Percentiles rank a stretch among this genome's conserved stretches.
Evolutionary conservation across 768 basidiomycete species (phyloP).

Genomic region (Lanmaoa rubissima): DNA sequence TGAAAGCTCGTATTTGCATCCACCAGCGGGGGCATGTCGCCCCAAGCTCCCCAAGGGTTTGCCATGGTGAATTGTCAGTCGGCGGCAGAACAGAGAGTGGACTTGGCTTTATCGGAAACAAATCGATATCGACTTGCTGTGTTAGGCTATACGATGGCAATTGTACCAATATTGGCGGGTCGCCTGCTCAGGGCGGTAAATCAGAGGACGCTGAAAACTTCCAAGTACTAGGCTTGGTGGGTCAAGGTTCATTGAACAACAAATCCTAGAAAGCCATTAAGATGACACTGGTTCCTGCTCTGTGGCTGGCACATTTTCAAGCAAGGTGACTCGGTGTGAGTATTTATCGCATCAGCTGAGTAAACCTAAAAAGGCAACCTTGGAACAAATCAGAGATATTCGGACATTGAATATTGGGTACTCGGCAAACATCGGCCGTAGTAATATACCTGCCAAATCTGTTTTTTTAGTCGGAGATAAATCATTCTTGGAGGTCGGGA

Average conservation of each 20-base stretch:
- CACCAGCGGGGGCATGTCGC: conserved; percentile 29
- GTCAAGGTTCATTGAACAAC: neutral
- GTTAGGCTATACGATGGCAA: conserved; percentile 11
- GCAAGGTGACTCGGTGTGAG: neutral
- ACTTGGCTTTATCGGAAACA: conserved; percentile 15
- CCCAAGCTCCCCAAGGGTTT: conserved; percentile 13
- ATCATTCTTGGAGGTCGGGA: too few relatives aligned
- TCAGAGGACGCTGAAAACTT: neutral
- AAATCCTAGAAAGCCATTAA: neutral
- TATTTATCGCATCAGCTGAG: neutral
- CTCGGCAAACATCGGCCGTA: too few relatives aligned
- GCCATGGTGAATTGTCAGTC: conserved; percentile 14
- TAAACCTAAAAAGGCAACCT: conserved; percentile 7
- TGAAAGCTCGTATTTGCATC: conserved; percentile 14
- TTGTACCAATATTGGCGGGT: neutral
- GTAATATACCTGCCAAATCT: too few relatives aligned
- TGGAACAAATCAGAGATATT: too few relatives aligned
- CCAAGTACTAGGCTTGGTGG: neutral
- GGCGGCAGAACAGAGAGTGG: neutral
- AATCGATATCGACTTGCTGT: conserved; percentile 21
- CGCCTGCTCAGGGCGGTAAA: neutral
- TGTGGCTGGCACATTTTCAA: neutral
- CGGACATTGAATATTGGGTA: too few relatives aligned
- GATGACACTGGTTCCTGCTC: neutral
- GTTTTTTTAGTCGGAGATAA: neutral